A percentile compares a stretch with the other conserved stretches of the same genome.
Evolutionary conservation across 495 filamentous ascomycete species (phyloP).

Genomic region (Sordaria brevicollis): DNA sequence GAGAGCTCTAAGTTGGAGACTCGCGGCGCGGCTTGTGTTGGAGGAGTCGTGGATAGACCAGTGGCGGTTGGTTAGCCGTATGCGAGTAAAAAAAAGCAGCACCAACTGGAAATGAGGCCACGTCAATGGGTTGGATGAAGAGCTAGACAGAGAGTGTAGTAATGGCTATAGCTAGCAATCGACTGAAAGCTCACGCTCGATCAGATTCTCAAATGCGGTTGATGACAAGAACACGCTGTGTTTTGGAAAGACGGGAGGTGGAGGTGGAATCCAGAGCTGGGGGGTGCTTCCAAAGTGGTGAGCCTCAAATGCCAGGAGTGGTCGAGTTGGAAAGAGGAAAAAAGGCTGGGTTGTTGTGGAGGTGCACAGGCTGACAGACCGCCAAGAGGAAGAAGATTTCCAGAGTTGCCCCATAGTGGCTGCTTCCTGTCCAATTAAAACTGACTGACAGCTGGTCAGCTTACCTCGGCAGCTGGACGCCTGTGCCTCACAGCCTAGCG

Average conservation of each 20-base stretch:
- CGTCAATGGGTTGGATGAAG: background rate
- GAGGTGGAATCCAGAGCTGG: background rate
- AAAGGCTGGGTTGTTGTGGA: background rate
- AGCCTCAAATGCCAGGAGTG: background rate
- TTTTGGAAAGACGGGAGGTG: background rate
- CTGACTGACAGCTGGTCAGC: background rate
- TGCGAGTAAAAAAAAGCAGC: background rate
- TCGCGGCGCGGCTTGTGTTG: background rate
- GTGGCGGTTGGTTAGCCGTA: background rate
- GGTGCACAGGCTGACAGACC: background rate
- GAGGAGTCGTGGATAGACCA: background rate
- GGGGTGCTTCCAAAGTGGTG: background rate
- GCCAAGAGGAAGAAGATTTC: background rate
- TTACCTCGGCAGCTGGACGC: background rate
- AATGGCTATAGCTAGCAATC: background rate
- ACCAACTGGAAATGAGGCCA: background rate
- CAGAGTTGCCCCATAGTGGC: background rate
- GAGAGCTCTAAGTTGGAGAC: slow-evolving; percentile 23
- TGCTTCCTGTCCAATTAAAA: background rate
- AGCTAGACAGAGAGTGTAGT: background rate
- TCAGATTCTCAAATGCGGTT: no score
- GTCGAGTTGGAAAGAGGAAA: background rate
- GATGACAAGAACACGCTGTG: background rate
- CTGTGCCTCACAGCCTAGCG: background rate
- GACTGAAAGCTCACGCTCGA: background rate